phyloP scores from a whole-genome alignment of 306 rosid genomes.

The Citrullus mucosospermus region DNA sequence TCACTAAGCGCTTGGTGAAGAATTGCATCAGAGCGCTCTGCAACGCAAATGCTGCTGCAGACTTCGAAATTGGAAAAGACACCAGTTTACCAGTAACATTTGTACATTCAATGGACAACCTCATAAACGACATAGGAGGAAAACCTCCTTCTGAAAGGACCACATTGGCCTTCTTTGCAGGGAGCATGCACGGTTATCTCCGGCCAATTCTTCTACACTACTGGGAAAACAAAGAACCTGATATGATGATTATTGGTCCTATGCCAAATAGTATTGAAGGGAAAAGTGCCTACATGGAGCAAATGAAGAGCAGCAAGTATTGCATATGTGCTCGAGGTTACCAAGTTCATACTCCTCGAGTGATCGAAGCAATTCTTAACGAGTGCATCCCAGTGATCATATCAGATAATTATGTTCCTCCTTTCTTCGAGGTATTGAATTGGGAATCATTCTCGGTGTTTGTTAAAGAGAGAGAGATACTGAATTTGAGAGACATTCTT shows the following conservation, averaged over 20 bases:
- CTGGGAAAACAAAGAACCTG: slow-evolving; percentile 63
- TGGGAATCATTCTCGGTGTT: slow-evolving; percentile 43
- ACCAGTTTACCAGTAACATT: slow-evolving; percentile 66
- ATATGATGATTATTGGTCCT: slow-evolving; percentile 76
- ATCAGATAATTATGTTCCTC: slow-evolving; percentile 38
- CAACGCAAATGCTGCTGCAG: slow-evolving; percentile 55
- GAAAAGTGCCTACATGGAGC: slow-evolving; percentile 45
- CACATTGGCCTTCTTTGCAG: slow-evolving; percentile 64
- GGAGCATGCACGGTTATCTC: slow-evolving; percentile 74
- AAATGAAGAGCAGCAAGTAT: slow-evolving; percentile 78
- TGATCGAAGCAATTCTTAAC: slow-evolving; percentile 51
- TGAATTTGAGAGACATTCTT: slow-evolving; percentile 45
- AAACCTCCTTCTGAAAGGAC: slow-evolving; percentile 52
- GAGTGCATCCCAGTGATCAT: slow-evolving; percentile 48
- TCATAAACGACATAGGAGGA: slow-evolving; percentile 31
- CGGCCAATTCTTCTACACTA: slow-evolving; percentile 47
- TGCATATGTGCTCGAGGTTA: slow-evolving; percentile 84
- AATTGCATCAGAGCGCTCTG: slow-evolving; percentile 65
- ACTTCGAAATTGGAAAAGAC: slow-evolving; percentile 70
- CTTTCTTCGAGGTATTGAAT: slow-evolving; percentile 38
- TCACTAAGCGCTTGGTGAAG: slow-evolving; percentile 47
- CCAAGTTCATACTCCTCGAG: slow-evolving; percentile 68
- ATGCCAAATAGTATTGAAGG: slow-evolving; percentile 56
- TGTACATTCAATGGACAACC: slow-evolving; percentile 40
- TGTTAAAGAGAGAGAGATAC: slow-evolving; percentile 49